These are phyloP conservation scores for Phalaenopsis equestris DNA, from an alignment of 106 monocot genomes.

Conservation along the genomic window DNA sequence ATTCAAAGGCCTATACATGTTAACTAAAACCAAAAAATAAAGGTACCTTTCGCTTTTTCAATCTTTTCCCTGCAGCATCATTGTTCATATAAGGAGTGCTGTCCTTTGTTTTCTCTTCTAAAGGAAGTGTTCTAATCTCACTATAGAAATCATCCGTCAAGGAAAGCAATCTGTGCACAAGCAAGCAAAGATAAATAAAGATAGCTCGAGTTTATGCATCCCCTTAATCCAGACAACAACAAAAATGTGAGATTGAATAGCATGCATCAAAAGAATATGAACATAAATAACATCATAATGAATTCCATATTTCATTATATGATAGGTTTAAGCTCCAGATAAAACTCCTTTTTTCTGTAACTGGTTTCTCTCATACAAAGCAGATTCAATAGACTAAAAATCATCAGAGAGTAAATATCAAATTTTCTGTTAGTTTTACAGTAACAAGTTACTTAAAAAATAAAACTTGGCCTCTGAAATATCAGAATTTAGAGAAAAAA, in stretches of 20 bases:
- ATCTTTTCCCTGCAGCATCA: conserved; percentile 25
- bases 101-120: conserved; percentile 25
- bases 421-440: neutral
- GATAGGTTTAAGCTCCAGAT: neutral
- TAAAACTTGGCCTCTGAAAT: too few relatives aligned
- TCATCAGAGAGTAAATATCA: neutral
- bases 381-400: neutral
- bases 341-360: neutral
- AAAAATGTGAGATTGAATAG: neutral
- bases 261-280: neutral
- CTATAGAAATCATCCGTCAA: conserved; percentile 53
- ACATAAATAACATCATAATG: neutral
- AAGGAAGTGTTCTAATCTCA: conserved; percentile 44
- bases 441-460: neutral
- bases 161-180: conserved; percentile 45
- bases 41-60: conserved; percentile 26
- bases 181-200: neutral
- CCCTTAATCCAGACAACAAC: neutral
- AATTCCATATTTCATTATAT: neutral
- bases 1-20: neutral
- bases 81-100: conserved; percentile 6
- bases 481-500: too few relatives aligned
- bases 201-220: neutral
- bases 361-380: neutral
- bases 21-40: neutral